Conservation (phyloP, 192 early-diverging fungal genomes). For the Entomortierella beljakovae region DNA sequence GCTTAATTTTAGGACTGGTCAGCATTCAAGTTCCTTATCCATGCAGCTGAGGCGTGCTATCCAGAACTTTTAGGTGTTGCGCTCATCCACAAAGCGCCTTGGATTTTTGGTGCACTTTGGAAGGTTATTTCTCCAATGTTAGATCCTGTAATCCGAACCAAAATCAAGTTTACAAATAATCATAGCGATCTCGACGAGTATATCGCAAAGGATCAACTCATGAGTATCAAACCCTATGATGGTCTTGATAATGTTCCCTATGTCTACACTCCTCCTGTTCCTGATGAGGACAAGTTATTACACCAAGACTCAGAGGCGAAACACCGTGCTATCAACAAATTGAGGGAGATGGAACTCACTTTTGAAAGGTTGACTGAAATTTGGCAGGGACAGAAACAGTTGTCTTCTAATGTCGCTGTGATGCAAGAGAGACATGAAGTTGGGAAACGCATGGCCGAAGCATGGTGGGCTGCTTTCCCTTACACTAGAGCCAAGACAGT, state of each 20-base stretch:
- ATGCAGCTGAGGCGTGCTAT: slow-evolving; percentile 85
- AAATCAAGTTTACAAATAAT: slow-evolving; percentile 78
- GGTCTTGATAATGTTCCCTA: slow-evolving; percentile 35
- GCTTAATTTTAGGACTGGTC: slow-evolving; percentile 70
- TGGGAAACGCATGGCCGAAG: slow-evolving; percentile 31
- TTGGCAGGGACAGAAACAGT: slow-evolving; percentile 51
- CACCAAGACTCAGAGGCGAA: slow-evolving; percentile 33
- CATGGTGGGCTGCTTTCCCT: slow-evolving; percentile 38
- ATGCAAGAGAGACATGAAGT: slow-evolving; percentile 47
- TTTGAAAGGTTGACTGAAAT: slow-evolving; percentile 49
- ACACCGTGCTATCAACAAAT: slow-evolving; percentile 14
- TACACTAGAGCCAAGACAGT: slow-evolving; percentile 40
- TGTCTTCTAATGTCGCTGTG: slow-evolving; percentile 36
- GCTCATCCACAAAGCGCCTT: slow-evolving; percentile 87
- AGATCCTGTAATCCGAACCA: slow-evolving; percentile 89
- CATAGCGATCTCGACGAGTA: slow-evolving; percentile 69
- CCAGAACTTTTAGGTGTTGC: slow-evolving; percentile 85
- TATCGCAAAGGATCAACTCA: slow-evolving; percentile 59
- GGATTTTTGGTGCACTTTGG: slow-evolving; percentile 86
- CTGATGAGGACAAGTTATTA: slow-evolving; percentile 19
- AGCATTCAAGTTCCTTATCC: slow-evolving; percentile 78
- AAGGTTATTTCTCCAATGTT: slow-evolving; percentile 81
- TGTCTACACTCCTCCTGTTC: slow-evolving; percentile 9
- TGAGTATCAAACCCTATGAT: slow-evolving; percentile 27
- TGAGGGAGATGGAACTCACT: slow-evolving; percentile 46